Evolutionary conservation across 345 rosid species (phyloP), one percentile per base, ranked within the genome.

Genomic region (Hevea brasiliensis): DNA sequence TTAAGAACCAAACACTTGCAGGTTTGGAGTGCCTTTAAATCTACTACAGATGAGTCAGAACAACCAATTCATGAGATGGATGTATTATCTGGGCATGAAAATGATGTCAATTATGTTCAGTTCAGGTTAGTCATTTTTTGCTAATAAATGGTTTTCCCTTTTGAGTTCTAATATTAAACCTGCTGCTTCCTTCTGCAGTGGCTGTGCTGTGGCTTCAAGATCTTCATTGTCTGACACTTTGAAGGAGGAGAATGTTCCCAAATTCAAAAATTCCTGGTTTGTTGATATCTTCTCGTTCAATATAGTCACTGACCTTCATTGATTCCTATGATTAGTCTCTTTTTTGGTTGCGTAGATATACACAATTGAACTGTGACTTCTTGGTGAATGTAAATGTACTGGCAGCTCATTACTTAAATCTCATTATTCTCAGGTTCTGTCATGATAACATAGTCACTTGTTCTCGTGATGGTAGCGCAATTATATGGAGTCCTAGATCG

Each of bases 391-490:
- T n/a, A 50, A 14, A 40, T 62, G 51, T 51, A 53, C 27, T 24
- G n/a, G 35, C 44, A 6, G n/a, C 60, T 51, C 8, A 69, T 53
- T 17, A 40, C 50, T 17, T 66, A 62, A 32, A 37, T 65, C 48
- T 29, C 59, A 70, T 54, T 71, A 24, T 59, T 65, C 42, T 76
- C 83, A 95, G 99, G 97, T 93, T 91, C 73, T 89, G 88, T 70
- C 96, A 91, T 63, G 98, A 95, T 82, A 91, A 89, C 84, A 89
- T 95, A 69, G 98, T 95, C 61, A 95, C 99, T 29, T 95, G 98
- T 81, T 95, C 99, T 74, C 98, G 92, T 24, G 99, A 95, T 83
- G 99, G 99, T 71, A 95, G 99, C 85, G 99, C 99, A 85, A 95
- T 93, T 73, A 93, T 95, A 75, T 95, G 98, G 98, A 84, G 84